phyloP scores from a whole-genome alignment of 345 rosid species.

The Cardamine occulta region DNA sequence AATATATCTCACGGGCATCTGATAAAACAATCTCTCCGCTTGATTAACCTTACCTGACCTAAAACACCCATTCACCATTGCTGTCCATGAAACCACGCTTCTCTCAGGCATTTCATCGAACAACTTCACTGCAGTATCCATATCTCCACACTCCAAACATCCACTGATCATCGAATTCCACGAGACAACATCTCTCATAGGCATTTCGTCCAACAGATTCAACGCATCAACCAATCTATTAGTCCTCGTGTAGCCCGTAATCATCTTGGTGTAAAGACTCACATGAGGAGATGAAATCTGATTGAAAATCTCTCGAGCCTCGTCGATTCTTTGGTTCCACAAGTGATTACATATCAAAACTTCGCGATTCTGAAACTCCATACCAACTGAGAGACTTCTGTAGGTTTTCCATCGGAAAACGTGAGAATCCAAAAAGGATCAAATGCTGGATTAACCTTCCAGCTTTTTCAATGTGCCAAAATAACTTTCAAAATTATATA shows the following conservation, averaged over 20 bases:
- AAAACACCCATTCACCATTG: conserved; percentile 69
- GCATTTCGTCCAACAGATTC: conserved; percentile 54
- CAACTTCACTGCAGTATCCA: conserved; percentile 48
- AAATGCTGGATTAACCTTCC: too few relatives aligned
- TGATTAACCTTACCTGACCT: conserved; percentile 54
- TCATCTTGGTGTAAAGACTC: conserved; percentile 63
- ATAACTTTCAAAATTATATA: too few relatives aligned
- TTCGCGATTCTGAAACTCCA: conserved; percentile 37
- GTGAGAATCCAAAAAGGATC: not conserved
- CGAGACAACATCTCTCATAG: conserved; percentile 54
- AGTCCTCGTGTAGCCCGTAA: conserved; percentile 42
- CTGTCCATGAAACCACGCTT: conserved; percentile 75
- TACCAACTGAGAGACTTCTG: conserved; percentile 21
- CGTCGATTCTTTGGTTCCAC: conserved; percentile 45
- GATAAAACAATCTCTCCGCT: conserved; percentile 61
- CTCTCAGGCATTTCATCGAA: conserved; percentile 73
- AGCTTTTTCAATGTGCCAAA: too few relatives aligned
- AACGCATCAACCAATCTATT: conserved; percentile 55
- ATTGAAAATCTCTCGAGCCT: conserved; percentile 52
- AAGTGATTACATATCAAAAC: conserved; percentile 50
- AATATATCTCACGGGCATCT: conserved; percentile 64
- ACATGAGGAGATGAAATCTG: conserved; percentile 49
- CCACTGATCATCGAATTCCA: conserved; percentile 81
- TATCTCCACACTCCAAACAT: conserved; percentile 64
- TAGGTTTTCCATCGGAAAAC: not conserved